Evolutionary conservation across 1,139 yeast genomes (phyloP), one percentile per base, ranked within the genome.

Genomic region (Casaregolazyma suthepensis): DNA sequence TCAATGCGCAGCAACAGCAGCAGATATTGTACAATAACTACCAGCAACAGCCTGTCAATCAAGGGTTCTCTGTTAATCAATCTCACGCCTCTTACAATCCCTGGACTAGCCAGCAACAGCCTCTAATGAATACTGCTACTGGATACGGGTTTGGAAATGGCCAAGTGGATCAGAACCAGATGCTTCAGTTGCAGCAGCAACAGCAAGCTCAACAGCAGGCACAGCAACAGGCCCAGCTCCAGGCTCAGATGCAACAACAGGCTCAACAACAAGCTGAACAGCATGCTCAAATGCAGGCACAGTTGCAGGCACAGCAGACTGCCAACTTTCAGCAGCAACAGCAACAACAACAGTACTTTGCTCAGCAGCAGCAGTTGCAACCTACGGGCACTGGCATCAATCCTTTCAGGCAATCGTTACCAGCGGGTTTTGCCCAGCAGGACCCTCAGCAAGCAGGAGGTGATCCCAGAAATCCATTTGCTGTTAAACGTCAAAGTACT

Each of bases 401-500:
- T 48, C 56, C 56, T 2, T 53, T 52, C 35, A 22, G 54, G 18
- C 46, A 37, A 15, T 45, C 52, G 6, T 20, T 42, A n/a, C 37
- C 46, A 9, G 31, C 52, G 20, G 46, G 46, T 6, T 50, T 26
- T 22, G 40, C 17, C 17, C 40, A 35, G 40, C 40, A 35, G 40
- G 40, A 35, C 5, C 7, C 17, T 15, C 40, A 35, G 17, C 40
- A 35, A 35, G 17, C 40, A 3, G 17, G 17, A 35, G 40, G 40
- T 9, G 52, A 50, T 37, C 47, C 22, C 9, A 58, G 54, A 48
- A 59, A 54, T 40, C 54, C 54, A 15, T 52, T 52, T 38, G 54
- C 5, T 78, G 76, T 62, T 64, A 65, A 54, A 61, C 61, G 65
- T 38, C 53, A 59, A 48, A 56, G 61, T 37, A 50, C 58, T 22